phyloP scores from a whole-genome alignment of 2,329 filamentous ascomycete genomes.

The Rutstroemia sp. region DNA sequence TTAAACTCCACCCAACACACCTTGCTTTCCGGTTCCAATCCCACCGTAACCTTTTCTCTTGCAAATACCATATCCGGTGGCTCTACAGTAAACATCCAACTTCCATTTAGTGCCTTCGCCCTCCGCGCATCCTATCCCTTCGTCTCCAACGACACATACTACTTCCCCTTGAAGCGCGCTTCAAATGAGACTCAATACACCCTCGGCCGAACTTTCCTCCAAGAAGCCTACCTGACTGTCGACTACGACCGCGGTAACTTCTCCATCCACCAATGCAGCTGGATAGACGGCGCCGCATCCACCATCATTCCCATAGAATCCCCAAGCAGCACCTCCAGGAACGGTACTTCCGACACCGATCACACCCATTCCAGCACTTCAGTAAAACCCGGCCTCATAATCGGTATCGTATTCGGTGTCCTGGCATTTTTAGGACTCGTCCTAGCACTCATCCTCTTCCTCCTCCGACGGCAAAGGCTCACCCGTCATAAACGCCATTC shows the following conservation, averaged over 20 bases:
- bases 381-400: not conserved
- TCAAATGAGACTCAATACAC: slow-evolving; percentile 30
- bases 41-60: slow-evolving; percentile 32
- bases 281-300: slow-evolving; percentile 26
- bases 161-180: slow-evolving; percentile 34
- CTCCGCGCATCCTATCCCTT: slow-evolving; percentile 30
- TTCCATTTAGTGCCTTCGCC: slow-evolving; percentile 34
- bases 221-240: slow-evolving; percentile 30
- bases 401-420: not conserved
- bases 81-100: slow-evolving; percentile 27
- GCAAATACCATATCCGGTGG: slow-evolving; percentile 24
- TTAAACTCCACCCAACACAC: slow-evolving; percentile 25
- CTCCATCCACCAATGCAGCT: slow-evolving; percentile 33
- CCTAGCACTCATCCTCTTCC: not conserved
- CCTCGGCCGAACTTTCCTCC: slow-evolving; percentile 34
- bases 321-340: not conserved
- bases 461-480: not conserved
- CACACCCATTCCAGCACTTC: not conserved
- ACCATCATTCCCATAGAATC: slow-evolving; percentile 9
- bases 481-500: not conserved
- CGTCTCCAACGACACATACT: slow-evolving; percentile 21
- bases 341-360: not conserved
- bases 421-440: not conserved
- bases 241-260: slow-evolving; percentile 35
- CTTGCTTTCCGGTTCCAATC: slow-evolving; percentile 22